Evolutionary conservation across 495 filamentous ascomycete genomes (phyloP).

Genomic region (Stereocaulon alpinum): DNA sequence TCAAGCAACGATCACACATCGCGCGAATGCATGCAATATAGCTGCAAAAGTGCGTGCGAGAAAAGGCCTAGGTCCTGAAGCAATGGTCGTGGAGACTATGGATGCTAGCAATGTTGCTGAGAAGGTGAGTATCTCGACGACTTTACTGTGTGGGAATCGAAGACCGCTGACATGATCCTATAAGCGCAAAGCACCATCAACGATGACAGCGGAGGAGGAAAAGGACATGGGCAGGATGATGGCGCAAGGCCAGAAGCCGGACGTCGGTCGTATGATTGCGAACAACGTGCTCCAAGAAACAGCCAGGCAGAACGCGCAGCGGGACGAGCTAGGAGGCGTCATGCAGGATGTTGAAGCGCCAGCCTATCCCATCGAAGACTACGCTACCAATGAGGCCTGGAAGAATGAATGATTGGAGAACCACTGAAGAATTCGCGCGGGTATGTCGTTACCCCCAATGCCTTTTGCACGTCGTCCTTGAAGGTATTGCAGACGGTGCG

Average conservation of each 20-base stretch:
- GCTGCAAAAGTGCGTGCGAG: no score
- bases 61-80: not conserved
- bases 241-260: slow-evolving; percentile 1
- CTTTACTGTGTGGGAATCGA: not conserved
- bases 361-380: not conserved
- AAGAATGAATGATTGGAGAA: no score
- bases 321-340: not conserved
- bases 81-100: no score
- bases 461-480: no score
- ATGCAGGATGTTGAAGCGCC: not conserved
- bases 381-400: not conserved
- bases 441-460: no score
- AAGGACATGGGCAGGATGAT: not conserved
- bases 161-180: not conserved
- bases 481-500: no score
- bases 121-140: not conserved
- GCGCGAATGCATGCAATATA: not conserved
- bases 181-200: slow-evolving; percentile 1
- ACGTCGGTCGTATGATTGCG: not conserved
- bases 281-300: not conserved
- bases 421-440: no score
- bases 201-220: slow-evolving; percentile 5
- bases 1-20: not conserved
- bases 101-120: not conserved
- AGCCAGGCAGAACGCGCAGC: not conserved